Conservation (phyloP, 176 grass and related monocot genomes). For the Zea mays region Zm-B73-REFERENCE-NAM-5.0 NC_050104.1:79519001-79519500, state of each 20-base stretch:
- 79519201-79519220: slow-evolving; percentile 90
- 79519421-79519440: slow-evolving; percentile 29
- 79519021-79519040: slow-evolving; percentile 81
- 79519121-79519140: slow-evolving; percentile 69
- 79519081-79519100: slow-evolving; percentile 92
- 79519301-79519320: slow-evolving; percentile 71
- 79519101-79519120: slow-evolving; percentile 98
- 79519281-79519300: slow-evolving; percentile 79
- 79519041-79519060: slow-evolving; percentile 55
- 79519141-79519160: slow-evolving; percentile 89
- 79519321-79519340: slow-evolving; percentile 80
- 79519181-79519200: slow-evolving; percentile 54
- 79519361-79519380: slow-evolving; percentile 74
- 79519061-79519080: slow-evolving; percentile 71
- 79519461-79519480: slow-evolving; percentile 12
- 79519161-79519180: slow-evolving; percentile 52
- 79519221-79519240: slow-evolving; percentile 94
- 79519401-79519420: slow-evolving; percentile 42
- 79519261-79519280: slow-evolving; percentile 78
- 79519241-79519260: slow-evolving; percentile 95
- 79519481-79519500: slow-evolving; percentile 27
- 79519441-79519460: slow-evolving; percentile 24
- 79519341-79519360: slow-evolving; percentile 91
- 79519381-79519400: slow-evolving; percentile 79
- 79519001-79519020: slow-evolving; percentile 70